These are phyloP conservation scores for Podaxis sp. DNA, from an alignment of 768 basidiomycete species.

Conservation along the genomic window DNA sequence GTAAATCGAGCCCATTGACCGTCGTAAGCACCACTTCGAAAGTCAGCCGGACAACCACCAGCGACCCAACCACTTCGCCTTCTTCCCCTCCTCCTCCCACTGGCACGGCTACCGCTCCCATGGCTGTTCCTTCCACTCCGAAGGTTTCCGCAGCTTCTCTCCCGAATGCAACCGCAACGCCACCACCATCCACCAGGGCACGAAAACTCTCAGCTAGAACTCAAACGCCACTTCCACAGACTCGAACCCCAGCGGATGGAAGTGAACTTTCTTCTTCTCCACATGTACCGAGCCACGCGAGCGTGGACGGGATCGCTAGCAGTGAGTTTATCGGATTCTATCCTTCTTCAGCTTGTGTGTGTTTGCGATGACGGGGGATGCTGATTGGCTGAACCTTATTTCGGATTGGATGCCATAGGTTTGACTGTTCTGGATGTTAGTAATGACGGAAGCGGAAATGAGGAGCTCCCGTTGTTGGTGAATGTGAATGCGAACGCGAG, in stretches of 20 bases:
- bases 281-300: neutral
- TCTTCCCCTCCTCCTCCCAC: neutral
- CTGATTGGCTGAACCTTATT: neutral
- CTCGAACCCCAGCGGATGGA: neutral
- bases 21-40: neutral
- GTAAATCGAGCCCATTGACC: neutral
- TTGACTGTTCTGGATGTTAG: slow-evolving; percentile 1
- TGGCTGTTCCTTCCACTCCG: neutral
- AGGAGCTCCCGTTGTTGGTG: neutral
- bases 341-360: neutral
- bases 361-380: neutral
- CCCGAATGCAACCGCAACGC: neutral
- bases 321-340: neutral
- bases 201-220: neutral
- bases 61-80: neutral
- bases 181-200: neutral
- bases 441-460: neutral
- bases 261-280: neutral
- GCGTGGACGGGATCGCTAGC: neutral
- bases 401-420: neutral
- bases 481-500: neutral
- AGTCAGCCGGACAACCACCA: neutral
- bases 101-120: neutral
- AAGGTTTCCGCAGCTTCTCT: neutral
- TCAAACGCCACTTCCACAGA: neutral